These are phyloP conservation scores for Chytridiales sp. DNA, from an alignment of 371 early-diverging fungal genomes.

Conservation along the genomic window DNA sequence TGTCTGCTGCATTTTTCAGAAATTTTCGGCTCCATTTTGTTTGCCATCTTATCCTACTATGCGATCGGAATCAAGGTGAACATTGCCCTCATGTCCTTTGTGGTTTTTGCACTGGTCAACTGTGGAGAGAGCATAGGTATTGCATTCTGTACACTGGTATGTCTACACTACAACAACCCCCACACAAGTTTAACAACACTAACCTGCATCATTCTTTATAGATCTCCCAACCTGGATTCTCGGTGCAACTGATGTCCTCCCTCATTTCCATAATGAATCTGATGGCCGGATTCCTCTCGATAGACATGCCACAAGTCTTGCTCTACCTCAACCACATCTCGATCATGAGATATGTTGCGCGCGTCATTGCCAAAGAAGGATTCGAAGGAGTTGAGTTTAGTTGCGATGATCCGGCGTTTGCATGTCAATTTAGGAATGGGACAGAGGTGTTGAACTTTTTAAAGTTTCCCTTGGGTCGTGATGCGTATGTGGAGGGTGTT, in stretches of 20 bases:
- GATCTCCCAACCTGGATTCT: slow-evolving; percentile 29
- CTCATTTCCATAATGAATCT: slow-evolving; percentile 29
- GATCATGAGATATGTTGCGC: slow-evolving; percentile 32
- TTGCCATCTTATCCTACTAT: slow-evolving; percentile 26
- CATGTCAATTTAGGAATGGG: slow-evolving; percentile 37
- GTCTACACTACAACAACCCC: not conserved
- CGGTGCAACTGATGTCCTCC: slow-evolving; percentile 37
- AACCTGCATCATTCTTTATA: not conserved
- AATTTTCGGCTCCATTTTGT: slow-evolving; percentile 25
- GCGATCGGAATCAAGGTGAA: slow-evolving; percentile 26
- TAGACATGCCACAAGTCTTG: slow-evolving; percentile 34
- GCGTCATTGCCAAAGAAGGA: slow-evolving; percentile 27
- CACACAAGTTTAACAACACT: not conserved
- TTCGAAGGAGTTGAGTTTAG: slow-evolving; percentile 22
- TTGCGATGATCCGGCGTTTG: slow-evolving; percentile 17
- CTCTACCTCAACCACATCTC: slow-evolving; percentile 39
- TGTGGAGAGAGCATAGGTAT: slow-evolving; percentile 45
- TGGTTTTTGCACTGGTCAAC: slow-evolving; percentile 19
- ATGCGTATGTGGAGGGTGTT: slow-evolving; percentile 23
- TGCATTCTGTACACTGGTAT: slow-evolving; percentile 40
- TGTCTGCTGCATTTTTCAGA: slow-evolving; percentile 18
- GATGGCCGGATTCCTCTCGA: slow-evolving; percentile 36
- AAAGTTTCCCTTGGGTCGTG: slow-evolving; percentile 17
- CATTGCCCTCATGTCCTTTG: slow-evolving; percentile 24
- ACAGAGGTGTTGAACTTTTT: slow-evolving; percentile 34